These are phyloP conservation scores for Immersiporthe knoxdaviesiana DNA, from an alignment of 2,329 filamentous ascomycete genomes.

Conservation along the genomic window DNA sequence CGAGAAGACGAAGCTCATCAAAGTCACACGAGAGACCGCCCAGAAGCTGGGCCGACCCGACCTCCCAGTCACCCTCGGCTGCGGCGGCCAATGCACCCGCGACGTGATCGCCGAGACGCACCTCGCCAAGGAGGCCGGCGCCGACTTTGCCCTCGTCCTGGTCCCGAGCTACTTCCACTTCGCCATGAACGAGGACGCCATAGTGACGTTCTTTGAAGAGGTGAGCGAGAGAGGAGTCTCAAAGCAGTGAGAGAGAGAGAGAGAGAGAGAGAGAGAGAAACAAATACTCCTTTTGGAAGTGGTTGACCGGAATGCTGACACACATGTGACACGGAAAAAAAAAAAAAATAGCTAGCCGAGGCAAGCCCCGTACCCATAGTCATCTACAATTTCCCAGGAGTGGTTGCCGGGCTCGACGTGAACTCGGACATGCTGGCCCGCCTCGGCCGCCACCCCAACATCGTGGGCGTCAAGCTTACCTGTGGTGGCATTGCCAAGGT, in stretches of 20 bases:
- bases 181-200: constrained; percentile 61
- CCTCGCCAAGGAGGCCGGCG: constrained; percentile 64
- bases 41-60: constrained; percentile 57
- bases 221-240: neutral
- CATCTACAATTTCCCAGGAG: constrained; percentile 75
- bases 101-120: constrained; percentile 67
- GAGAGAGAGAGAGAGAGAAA: neutral
- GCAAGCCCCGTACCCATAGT: constrained; percentile 65
- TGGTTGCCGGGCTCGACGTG: constrained; percentile 68
- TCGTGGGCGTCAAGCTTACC: constrained; percentile 72
- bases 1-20: constrained; percentile 66
- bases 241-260: no score
- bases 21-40: constrained; percentile 63
- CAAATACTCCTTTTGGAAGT: no score
- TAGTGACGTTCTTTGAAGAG: constrained; percentile 66
- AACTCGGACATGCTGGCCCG: constrained; percentile 66
- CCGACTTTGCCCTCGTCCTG: constrained; percentile 69
- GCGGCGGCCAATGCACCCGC: constrained; percentile 66
- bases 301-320: no score
- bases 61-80: constrained; percentile 69
- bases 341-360: constrained; percentile 50
- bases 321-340: neutral
- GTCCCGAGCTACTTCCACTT: constrained; percentile 74
- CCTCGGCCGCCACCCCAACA: constrained; percentile 63
- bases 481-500: constrained; percentile 74